phyloP scores from a whole-genome alignment of 2,329 filamentous ascomycete species.

The Fusarium sp. region DNA sequence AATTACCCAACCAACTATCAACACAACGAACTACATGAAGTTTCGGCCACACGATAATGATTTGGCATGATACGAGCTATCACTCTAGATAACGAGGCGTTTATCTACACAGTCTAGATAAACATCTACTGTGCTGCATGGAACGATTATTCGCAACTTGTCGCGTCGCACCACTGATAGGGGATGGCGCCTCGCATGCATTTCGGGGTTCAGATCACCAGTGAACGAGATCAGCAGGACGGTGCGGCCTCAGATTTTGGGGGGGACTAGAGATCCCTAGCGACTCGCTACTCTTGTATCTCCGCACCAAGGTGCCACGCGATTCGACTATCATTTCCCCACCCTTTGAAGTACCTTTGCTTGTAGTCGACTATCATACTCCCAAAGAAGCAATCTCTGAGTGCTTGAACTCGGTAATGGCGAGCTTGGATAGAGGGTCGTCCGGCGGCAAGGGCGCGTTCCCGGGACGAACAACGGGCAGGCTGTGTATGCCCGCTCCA shows the following conservation, averaged over 20 bases:
- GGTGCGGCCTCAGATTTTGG: constrained; percentile 38
- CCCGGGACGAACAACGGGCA: constrained; percentile 72
- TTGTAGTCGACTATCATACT: constrained; percentile 36
- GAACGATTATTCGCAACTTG: constrained; percentile 27
- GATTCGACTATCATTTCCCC: constrained; percentile 34
- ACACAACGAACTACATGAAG: constrained; percentile 19
- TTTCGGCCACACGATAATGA: constrained; percentile 16
- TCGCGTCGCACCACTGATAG: constrained; percentile 34
- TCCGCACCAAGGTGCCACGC: constrained; percentile 39
- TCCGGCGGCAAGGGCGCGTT: constrained; percentile 69
- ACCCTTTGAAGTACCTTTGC: constrained; percentile 28
- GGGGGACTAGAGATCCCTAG: constrained; percentile 39
- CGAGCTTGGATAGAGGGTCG: constrained; percentile 51
- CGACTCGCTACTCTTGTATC: constrained; percentile 37
- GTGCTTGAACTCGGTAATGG: constrained; percentile 49
- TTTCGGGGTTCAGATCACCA: constrained; percentile 32
- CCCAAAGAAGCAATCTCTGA: constrained; percentile 36
- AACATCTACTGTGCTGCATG: constrained; percentile 17
- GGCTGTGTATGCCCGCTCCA: constrained; percentile 68
- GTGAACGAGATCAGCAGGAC: constrained; percentile 38
- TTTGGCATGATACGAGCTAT: constrained; percentile 10
- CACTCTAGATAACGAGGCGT: constrained; percentile 13
- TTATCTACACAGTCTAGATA: constrained; percentile 25
- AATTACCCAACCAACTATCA: constrained; percentile 38
- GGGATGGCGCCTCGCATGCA: constrained; percentile 34